Base-by-base conservation (phyloP, 2,329 filamentous ascomycete genomes). In the Venturia pyrina region DNA sequence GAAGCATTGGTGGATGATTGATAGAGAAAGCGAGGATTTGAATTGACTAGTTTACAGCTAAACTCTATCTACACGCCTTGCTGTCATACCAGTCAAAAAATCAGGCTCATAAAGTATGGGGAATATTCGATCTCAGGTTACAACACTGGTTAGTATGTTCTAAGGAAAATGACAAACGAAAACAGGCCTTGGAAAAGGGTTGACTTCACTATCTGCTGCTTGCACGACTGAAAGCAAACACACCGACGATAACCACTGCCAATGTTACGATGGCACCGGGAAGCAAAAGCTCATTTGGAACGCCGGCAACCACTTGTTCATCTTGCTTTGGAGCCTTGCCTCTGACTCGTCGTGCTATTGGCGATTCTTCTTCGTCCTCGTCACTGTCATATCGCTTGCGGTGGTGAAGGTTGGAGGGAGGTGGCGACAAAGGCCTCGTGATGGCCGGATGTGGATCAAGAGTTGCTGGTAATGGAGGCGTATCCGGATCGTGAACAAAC, bases 261-360 rank as follows among this genome's bases (percentile, higher is more conserved):
- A 99, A 79, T n/a, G 93, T 93, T 66, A 95, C 92, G 74, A 99
- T 93, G 24, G 95, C 95, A 70, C 95, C 95, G 0, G 95, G 95
- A 53, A 98, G 84, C 21, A 99, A 82, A 65, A 98, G 81, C 73
- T 99, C 95, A 73, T 99, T 99, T 10, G 95, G 92, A 43, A 99
- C 89, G 65, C 95, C 95, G 1, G 88, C 84, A 73, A 99, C 93
- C 67, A 96, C 80, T 77, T 96, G 91, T 67, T 93, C 87, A 66
- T 87, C 83, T 65, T 85, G 79, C 63, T 82, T 79, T 67, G 79
- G 78, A 68, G 73, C 73, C 57, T 72, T 69, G 64, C 69, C 70
- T 37, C 76, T 75, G 65, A 71, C 75, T 73, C 76, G 83, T 77
- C 68, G 83, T 75, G 69, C 80, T 72, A 69, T 72, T 57, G 78